These are phyloP conservation scores for Candida xiaguanensis DNA, from an alignment of 805 yeast species.

Conservation along the genomic window DNA sequence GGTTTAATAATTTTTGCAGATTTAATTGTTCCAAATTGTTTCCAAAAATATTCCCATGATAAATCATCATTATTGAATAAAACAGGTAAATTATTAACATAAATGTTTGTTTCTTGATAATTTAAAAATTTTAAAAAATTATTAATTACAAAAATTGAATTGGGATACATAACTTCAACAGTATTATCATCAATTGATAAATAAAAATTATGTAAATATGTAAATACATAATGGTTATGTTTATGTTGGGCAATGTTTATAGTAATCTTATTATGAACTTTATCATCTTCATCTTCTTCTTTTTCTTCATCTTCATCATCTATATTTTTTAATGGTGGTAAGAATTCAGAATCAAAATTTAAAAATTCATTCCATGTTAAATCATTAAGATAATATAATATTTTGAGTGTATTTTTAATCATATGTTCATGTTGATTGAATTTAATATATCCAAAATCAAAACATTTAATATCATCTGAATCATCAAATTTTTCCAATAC, in stretches of 20 bases:
- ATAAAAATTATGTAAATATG: conserved; percentile 9
- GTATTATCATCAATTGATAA: conserved; percentile 3
- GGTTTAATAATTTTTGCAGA: conserved; percentile 43
- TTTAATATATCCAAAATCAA: conserved; percentile 53
- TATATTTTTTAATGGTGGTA: conserved; percentile 10
- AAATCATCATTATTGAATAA: conserved; percentile 52
- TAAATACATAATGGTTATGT: conserved; percentile 27
- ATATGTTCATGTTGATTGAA: conserved; percentile 22
- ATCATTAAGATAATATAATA: conserved; percentile 48
- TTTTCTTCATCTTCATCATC: conserved; percentile 7
- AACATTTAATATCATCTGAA: conserved; percentile 20
- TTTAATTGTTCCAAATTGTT: conserved; percentile 35
- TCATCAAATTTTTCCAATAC: conserved; percentile 8
- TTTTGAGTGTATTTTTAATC: conserved; percentile 47
- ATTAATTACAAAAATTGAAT: conserved; percentile 12
- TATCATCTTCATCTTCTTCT: conserved; percentile 6
- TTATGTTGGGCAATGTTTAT: conserved; percentile 35
- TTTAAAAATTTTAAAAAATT: conserved; percentile 22
- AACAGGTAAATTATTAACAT: conserved; percentile 61
- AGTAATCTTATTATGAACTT: conserved; percentile 10
- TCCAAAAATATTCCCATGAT: conserved; percentile 37
- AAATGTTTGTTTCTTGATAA: conserved; percentile 68
- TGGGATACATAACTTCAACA: conserved; percentile 9
- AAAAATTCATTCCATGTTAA: conserved; percentile 46
- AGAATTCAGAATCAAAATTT: conserved; percentile 11